phyloP scores from a whole-genome alignment of 176 grass and related monocot genomes.

The Musa acuminata region DNA sequence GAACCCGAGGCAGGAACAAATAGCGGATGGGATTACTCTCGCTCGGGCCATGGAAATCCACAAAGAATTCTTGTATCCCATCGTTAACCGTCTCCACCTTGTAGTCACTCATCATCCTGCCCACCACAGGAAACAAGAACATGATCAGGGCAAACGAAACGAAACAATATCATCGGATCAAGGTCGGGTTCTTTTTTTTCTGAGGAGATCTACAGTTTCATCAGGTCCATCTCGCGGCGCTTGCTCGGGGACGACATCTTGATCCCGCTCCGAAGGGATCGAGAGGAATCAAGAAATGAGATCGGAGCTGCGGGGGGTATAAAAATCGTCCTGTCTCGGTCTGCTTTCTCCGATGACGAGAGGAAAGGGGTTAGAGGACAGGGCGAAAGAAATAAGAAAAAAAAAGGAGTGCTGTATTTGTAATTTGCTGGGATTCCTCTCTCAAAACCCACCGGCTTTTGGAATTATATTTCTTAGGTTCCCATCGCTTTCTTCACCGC shows the following conservation, averaged over 20 bases:
- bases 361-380: not conserved
- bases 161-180: not conserved
- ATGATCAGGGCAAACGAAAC: constrained; percentile 18
- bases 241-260: constrained; percentile 2
- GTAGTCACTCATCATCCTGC: constrained; percentile 98
- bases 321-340: not conserved
- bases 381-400: not conserved
- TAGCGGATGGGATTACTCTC: constrained; percentile 46
- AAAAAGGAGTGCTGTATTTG: not conserved
- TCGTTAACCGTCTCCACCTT: constrained; percentile 99
- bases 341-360: constrained; percentile 4
- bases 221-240: constrained; percentile 11
- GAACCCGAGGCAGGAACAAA: not conserved
- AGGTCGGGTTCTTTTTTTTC: not conserved
- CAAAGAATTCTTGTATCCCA: constrained; percentile 97
- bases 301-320: not conserved
- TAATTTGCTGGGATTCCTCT: not conserved
- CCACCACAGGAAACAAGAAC: not conserved
- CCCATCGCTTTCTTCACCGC: too few species aligned
- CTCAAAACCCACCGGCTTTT: too few species aligned
- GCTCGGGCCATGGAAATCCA: constrained; percentile 72
- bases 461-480: too few species aligned
- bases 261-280: not conserved
- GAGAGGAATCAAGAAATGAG: not conserved
- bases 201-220: constrained; percentile 42